phyloP scores from a whole-genome alignment of 83 land plant genomes.

The Picea abies region DNA sequence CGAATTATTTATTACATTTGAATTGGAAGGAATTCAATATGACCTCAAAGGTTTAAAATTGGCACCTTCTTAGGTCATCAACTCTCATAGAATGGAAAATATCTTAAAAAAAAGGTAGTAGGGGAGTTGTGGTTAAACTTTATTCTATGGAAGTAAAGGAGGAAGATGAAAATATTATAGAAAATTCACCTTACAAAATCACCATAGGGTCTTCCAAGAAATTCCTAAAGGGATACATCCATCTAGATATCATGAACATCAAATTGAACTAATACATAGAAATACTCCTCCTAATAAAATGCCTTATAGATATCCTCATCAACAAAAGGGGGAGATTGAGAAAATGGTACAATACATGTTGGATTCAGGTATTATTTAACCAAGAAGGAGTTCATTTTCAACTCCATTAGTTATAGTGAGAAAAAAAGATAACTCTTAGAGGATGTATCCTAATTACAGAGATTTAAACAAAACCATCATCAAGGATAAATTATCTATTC shows the following conservation, averaged over 20 bases:
- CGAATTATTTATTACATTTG: too few species aligned
- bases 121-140: too few species aligned
- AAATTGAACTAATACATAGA: neutral
- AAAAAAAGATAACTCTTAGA: constrained; percentile 18
- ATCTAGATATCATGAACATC: constrained; percentile 4
- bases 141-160: too few species aligned
- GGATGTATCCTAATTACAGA: constrained; percentile 20
- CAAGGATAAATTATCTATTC: constrained; percentile 22
- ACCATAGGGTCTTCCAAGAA: too few species aligned
- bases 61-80: too few species aligned
- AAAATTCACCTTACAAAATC: too few species aligned
- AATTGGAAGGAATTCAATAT: too few species aligned
- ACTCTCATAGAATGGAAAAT: too few species aligned
- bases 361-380: neutral
- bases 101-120: too few species aligned
- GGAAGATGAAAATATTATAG: too few species aligned
- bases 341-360: constrained; percentile 2
- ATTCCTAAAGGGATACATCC: neutral
- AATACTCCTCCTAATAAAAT: neutral
- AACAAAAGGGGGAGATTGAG: constrained; percentile 5
- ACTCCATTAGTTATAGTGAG: constrained; percentile 15
- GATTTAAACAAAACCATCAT: constrained; percentile 11
- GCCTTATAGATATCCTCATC: constrained; percentile 17
- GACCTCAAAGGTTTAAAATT: too few species aligned
- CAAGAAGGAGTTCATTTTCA: neutral